Conservation (phyloP, 345 rosid genomes). For the Passiflora organensis region DNA sequence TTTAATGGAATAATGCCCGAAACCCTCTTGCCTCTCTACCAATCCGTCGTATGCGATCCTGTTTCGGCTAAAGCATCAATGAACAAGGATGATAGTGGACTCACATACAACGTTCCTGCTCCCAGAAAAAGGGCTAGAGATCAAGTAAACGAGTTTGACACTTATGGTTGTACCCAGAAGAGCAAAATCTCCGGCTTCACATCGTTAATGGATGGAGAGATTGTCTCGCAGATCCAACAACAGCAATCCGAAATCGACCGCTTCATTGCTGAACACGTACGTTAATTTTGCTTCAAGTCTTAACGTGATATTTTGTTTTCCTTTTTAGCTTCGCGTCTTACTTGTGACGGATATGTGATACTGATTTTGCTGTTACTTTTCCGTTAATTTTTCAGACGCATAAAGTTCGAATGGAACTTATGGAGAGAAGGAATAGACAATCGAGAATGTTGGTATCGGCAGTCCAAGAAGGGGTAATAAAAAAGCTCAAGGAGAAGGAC, state of each 20-base stretch:
- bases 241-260: constrained; percentile 55
- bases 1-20: constrained; percentile 26
- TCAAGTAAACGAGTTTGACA: constrained; percentile 14
- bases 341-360: not conserved
- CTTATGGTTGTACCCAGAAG: constrained; percentile 31
- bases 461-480: constrained; percentile 37
- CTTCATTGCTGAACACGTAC: constrained; percentile 47
- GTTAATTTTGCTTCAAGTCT: not conserved
- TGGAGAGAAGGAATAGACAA: constrained; percentile 51
- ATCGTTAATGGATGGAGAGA: constrained; percentile 32
- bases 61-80: constrained; percentile 25
- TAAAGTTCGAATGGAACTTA: constrained; percentile 56
- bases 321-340: no score
- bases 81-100: constrained; percentile 44
- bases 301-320: not conserved
- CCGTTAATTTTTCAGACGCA: constrained; percentile 27
- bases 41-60: constrained; percentile 36
- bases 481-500: constrained; percentile 54
- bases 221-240: constrained; percentile 45
- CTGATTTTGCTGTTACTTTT: not conserved
- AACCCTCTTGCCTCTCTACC: constrained; percentile 23
- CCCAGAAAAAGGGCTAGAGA: constrained; percentile 45
- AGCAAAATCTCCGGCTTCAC: constrained; percentile 24
- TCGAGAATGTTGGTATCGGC: constrained; percentile 44
- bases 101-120: constrained; percentile 42